Evolutionary conservation across 1,139 yeast species (phyloP).

Genomic region (Protomyces inouyei): DNA sequence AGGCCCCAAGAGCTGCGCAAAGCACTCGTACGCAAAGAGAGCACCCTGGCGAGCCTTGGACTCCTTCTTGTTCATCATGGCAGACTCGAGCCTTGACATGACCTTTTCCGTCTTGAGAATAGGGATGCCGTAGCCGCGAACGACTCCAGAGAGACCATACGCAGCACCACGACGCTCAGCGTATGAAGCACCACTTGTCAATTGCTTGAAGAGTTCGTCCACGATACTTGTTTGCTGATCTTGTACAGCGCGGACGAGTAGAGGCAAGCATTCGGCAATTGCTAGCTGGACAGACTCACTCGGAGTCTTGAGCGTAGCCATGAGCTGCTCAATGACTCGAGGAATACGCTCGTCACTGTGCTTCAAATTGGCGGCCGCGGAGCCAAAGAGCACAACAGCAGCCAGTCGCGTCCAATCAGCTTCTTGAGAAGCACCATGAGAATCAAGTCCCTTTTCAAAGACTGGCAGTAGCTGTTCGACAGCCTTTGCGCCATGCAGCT

Average conservation of each 20-base stretch:
- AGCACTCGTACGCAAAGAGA: conserved; percentile 76
- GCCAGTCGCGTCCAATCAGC: conserved; percentile 71
- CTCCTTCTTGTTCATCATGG: conserved; percentile 81
- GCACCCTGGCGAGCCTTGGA: conserved; percentile 79
- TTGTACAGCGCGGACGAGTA: conserved; percentile 57
- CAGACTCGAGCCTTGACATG: conserved; percentile 70
- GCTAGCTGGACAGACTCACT: conserved; percentile 86
- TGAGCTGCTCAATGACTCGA: conserved; percentile 59
- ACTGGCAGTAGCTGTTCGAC: conserved; percentile 72
- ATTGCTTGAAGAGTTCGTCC: conserved; percentile 53
- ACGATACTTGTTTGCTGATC: conserved; percentile 50
- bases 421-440: conserved; percentile 42
- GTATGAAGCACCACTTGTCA: conserved; percentile 51
- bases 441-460: conserved; percentile 56
- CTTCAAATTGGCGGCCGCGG: conserved; percentile 74
- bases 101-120: conserved; percentile 71
- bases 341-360: conserved; percentile 60
- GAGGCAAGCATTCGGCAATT: conserved; percentile 77
- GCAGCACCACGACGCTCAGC: conserved; percentile 87
- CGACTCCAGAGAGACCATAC: conserved; percentile 89
- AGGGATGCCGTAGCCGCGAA: conserved; percentile 80
- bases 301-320: conserved; percentile 76
- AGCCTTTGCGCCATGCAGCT: conserved; percentile 55
- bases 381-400: conserved; percentile 79
- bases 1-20: conserved; percentile 68